phyloP scores from a whole-genome alignment of 148 eudicot species.

The Chenopodium formosanum region DNA sequence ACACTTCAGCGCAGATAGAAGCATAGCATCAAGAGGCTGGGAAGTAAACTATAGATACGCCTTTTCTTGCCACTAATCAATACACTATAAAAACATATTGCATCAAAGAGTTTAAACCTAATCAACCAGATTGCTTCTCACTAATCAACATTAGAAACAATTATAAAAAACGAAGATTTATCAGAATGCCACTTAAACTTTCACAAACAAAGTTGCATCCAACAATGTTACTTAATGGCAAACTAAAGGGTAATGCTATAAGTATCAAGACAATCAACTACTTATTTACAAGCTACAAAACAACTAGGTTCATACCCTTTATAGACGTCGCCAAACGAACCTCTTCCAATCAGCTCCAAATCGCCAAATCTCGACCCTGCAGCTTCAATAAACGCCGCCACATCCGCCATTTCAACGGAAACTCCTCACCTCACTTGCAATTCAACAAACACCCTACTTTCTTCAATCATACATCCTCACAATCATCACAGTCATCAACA shows the following conservation, averaged over 20 bases:
- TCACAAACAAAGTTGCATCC: not conserved
- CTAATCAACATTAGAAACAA: not conserved
- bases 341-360: conserved; percentile 94
- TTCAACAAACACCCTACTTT: not conserved
- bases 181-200: not conserved
- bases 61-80: not conserved
- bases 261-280: not conserved
- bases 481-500: conserved; percentile 35
- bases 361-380: conserved; percentile 75
- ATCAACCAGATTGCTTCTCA: conserved; percentile 1
- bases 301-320: conserved; percentile 58
- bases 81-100: not conserved
- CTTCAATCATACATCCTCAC: conserved; percentile 29
- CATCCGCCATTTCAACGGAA: conserved; percentile 55
- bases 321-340: conserved; percentile 95
- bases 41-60: not conserved
- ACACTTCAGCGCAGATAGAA: not conserved
- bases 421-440: conserved; percentile 8
- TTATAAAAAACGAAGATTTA: not conserved
- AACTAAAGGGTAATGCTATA: not conserved
- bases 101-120: not conserved
- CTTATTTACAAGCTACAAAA: not conserved
- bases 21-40: not conserved
- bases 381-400: conserved; percentile 66
- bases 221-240: not conserved